Evolutionary conservation across 1,284 basidiomycete genomes (phyloP).

Genomic region (Porodaedalea pini): DNA sequence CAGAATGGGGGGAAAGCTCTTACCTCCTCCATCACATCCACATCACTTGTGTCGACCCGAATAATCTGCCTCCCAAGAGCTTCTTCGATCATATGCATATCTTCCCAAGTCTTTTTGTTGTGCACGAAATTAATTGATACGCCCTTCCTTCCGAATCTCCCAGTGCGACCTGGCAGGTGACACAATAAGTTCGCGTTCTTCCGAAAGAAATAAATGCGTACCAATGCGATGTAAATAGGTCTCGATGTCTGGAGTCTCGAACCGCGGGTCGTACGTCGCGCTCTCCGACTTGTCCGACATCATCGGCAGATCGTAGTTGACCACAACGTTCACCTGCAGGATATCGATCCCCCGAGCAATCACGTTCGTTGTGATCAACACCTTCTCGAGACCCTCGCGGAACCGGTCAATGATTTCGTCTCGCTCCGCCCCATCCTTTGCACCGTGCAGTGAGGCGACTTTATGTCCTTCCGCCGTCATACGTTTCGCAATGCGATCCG

Average conservation of each 20-base stretch:
- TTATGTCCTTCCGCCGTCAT: conserved; percentile 96
- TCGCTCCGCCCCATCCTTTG: conserved; percentile 85
- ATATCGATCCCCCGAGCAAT: conserved; percentile 99
- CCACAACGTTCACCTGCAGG: conserved; percentile 97
- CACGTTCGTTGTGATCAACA: conserved; percentile 98
- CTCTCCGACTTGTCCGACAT: conserved; percentile 57
- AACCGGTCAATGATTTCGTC: conserved; percentile 94
- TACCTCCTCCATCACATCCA: conserved; percentile 89
- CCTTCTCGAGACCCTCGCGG: conserved; percentile 94
- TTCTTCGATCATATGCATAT: conserved; percentile 84
- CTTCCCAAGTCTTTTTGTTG: conserved; percentile 76
- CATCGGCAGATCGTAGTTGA: conserved; percentile 96
- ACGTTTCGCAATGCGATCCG: conserved; percentile 86
- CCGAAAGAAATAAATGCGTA: conserved; percentile 35
- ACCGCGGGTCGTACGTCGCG: conserved; percentile 42
- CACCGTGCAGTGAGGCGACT: conserved; percentile 94
- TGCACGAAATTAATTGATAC: conserved; percentile 97
- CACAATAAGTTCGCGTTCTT: conserved; percentile 6
- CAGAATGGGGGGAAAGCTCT: conserved; percentile 18
- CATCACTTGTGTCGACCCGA: conserved; percentile 78
- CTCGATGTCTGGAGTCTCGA: conserved; percentile 81
- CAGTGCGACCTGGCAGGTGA: conserved; percentile 74
- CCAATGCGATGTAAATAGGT: conserved; percentile 99
- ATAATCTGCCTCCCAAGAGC: conserved; percentile 73
- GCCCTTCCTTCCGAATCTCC: conserved; percentile 92